These are phyloP conservation scores for Vinca minor DNA, from an alignment of 257 asterid genomes.

Conservation along the genomic window DNA sequence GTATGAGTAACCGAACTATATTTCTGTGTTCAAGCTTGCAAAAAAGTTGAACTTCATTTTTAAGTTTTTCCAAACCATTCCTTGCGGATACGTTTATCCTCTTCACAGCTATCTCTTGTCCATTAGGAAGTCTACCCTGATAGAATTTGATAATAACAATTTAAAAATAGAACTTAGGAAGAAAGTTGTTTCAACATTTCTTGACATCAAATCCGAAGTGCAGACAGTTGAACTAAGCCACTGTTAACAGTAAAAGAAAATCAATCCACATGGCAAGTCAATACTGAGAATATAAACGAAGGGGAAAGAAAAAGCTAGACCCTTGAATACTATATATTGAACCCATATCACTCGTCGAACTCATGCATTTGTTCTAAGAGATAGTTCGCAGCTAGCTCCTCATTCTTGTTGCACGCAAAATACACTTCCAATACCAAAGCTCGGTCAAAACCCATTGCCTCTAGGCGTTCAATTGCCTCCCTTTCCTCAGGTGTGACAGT, in stretches of 20 bases:
- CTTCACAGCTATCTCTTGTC: too few species aligned
- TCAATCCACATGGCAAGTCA: conserved; percentile 20
- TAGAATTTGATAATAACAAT: too few species aligned
- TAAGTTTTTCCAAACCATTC: conserved; percentile 21
- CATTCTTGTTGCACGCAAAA: too few species aligned
- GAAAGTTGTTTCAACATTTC: neutral
- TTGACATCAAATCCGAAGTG: neutral
- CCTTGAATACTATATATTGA: neutral
- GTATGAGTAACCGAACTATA: conserved; percentile 20
- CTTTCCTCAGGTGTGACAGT: conserved; percentile 82
- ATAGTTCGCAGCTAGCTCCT: conserved; percentile 88
- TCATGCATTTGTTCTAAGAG: conserved; percentile 77
- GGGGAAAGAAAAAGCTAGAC: neutral
- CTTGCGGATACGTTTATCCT: too few species aligned
- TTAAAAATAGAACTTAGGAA: too few species aligned
- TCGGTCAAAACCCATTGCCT: conserved; percentile 84
- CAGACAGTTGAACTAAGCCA: conserved; percentile 13
- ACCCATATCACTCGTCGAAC: conserved; percentile 48
- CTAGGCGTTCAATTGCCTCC: conserved; percentile 85
- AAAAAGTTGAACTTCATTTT: conserved; percentile 16
- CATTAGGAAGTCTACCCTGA: too few species aligned
- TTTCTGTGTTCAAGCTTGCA: conserved; percentile 24
- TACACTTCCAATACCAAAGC: conserved; percentile 64
- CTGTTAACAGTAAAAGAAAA: conserved; percentile 15
- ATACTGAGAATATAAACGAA: neutral